Conservation (phyloP, 495 filamentous ascomycete species). For the Talaromyces nanjingensis region DNA sequence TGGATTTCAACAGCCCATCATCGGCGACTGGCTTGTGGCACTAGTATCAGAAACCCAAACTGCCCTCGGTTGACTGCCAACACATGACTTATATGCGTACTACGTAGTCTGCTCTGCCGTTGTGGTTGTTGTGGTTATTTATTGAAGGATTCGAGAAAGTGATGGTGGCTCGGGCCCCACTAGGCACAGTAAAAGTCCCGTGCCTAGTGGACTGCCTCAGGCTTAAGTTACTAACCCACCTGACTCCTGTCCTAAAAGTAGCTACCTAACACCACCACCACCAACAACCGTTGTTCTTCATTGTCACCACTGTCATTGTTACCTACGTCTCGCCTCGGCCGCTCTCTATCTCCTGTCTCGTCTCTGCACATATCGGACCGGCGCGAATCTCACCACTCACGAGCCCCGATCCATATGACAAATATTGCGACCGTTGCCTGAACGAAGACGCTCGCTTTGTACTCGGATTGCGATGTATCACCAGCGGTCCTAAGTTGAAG, state of each 20-base stretch:
- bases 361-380: not conserved
- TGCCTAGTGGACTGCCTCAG: not conserved
- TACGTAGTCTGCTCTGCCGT: not conserved
- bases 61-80: not conserved
- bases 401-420: not conserved
- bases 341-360: not conserved
- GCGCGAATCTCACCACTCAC: not conserved
- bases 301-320: not conserved
- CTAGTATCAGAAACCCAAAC: not conserved
- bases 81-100: not conserved
- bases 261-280: not conserved
- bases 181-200: not conserved
- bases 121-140: not conserved
- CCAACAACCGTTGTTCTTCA: not conserved
- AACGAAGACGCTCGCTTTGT: not conserved
- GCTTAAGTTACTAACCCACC: not conserved
- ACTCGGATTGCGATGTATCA: constrained; percentile 6
- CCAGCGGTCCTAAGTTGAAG: constrained; percentile 7
- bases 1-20: not conserved
- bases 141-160: not conserved
- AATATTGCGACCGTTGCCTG: not conserved
- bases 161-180: not conserved
- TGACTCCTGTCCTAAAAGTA: not conserved
- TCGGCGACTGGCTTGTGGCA: not conserved
- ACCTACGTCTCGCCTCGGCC: not conserved